Conservation (phyloP, 2,329 filamentous ascomycete species). For the Botryotinia convoluta region DNA sequence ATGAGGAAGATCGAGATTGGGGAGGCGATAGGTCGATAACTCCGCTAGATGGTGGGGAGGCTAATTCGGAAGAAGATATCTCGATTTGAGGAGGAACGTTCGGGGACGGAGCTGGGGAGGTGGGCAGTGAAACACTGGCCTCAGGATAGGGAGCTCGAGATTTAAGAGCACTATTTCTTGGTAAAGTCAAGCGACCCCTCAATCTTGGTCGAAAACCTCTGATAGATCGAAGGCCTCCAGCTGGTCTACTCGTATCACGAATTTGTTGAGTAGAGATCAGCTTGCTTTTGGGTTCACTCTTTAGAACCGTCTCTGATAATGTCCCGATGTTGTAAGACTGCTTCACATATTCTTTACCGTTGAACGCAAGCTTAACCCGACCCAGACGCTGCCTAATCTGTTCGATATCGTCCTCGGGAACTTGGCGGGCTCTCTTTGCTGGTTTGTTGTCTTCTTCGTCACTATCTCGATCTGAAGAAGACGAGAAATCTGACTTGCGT, state of each 20-base stretch:
- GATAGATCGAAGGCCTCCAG: not conserved
- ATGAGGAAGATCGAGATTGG: not conserved
- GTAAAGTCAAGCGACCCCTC: not conserved
- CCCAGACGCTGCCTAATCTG: not conserved
- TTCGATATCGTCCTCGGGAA: not conserved
- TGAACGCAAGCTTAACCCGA: not conserved
- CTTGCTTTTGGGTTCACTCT: too few relatives aligned
- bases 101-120: slow-evolving; percentile 10
- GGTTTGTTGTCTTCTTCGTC: not conserved
- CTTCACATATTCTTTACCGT: slow-evolving; percentile 7
- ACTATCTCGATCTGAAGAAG: not conserved
- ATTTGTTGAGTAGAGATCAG: too few relatives aligned
- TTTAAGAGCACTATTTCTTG: not conserved
- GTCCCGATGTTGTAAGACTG: slow-evolving; percentile 8
- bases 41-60: slow-evolving; percentile 28
- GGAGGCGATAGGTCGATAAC: slow-evolving; percentile 22
- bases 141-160: not conserved
- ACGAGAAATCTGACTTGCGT: slow-evolving; percentile 10
- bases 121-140: not conserved
- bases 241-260: not conserved
- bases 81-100: slow-evolving; percentile 17
- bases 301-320: not conserved
- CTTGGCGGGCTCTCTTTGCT: not conserved
- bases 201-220: not conserved
- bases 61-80: slow-evolving; percentile 24